phyloP scores from a whole-genome alignment of 2,329 filamentous ascomycete genomes.

The Hirsutella thompsonii region DNA sequence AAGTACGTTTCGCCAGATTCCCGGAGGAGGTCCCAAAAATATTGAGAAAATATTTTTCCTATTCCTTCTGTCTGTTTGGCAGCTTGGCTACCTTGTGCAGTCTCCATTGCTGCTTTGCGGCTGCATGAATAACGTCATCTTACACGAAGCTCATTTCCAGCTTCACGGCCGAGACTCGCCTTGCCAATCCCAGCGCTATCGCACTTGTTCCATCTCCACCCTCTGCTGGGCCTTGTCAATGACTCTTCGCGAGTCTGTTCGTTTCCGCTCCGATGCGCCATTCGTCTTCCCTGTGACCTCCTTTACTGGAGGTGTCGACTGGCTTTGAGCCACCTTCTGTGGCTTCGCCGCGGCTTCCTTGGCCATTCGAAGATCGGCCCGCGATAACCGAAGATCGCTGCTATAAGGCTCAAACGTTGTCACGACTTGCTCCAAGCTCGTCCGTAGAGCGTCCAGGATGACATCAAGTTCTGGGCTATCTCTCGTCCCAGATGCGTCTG shows the following conservation, averaged over 20 bases:
- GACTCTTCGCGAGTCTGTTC: constrained; percentile 7
- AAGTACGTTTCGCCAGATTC: too few relatives aligned
- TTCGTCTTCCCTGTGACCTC: constrained; percentile 13
- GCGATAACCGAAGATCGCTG: constrained; percentile 53
- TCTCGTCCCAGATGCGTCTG: constrained; percentile 49
- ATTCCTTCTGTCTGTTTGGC: too few relatives aligned
- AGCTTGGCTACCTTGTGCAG: too few relatives aligned
- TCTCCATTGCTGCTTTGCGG: too few relatives aligned
- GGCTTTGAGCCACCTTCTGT: constrained; percentile 10
- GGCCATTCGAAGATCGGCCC: constrained; percentile 60
- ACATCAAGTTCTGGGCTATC: constrained; percentile 56
- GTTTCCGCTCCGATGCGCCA: constrained; percentile 9
- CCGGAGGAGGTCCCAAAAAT: too few relatives aligned
- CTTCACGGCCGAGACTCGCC: not conserved
- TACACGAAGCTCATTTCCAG: not conserved
- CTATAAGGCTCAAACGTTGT: constrained; percentile 63
- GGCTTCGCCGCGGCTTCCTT: constrained; percentile 43
- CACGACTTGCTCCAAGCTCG: constrained; percentile 53
- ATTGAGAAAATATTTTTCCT: too few relatives aligned
- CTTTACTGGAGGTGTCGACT: not conserved
- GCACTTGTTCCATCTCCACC: constrained; percentile 18
- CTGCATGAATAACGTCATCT: not conserved
- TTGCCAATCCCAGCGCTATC: constrained; percentile 2
- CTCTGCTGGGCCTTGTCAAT: constrained; percentile 7
- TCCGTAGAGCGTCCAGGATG: constrained; percentile 51